A percentile compares a stretch with the other conserved stretches of the same genome.
phyloP scores from a whole-genome alignment of 1,139 yeast species.

The Kodamaea alishanica region DNA sequence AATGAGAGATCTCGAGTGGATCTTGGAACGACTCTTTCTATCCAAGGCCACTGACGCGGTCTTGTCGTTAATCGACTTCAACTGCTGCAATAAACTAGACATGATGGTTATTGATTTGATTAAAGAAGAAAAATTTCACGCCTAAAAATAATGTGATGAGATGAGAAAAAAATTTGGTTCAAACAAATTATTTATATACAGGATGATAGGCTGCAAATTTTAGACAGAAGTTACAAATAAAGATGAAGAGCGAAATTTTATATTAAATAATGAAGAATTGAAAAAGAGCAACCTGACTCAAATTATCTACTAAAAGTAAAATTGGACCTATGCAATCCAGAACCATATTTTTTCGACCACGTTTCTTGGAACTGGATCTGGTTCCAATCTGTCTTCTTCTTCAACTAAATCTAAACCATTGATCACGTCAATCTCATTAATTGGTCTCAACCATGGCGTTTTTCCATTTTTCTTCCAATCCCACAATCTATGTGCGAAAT shows the following conservation, averaged over 20 bases:
- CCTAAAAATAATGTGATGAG: too few species aligned
- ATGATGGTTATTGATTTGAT: slow-evolving; percentile 16
- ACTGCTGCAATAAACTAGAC: slow-evolving; percentile 76
- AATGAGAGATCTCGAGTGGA: slow-evolving; percentile 84
- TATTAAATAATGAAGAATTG: not conserved
- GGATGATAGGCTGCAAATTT: too few species aligned
- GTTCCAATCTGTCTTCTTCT: slow-evolving; percentile 21
- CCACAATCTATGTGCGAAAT: slow-evolving; percentile 39
- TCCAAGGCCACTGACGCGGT: slow-evolving; percentile 77
- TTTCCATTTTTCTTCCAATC: slow-evolving; percentile 27
- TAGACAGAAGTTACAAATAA: too few species aligned
- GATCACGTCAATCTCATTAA: slow-evolving; percentile 40
- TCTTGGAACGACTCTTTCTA: slow-evolving; percentile 77
- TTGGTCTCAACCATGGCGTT: slow-evolving; percentile 33
- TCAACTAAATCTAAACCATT: slow-evolving; percentile 43
- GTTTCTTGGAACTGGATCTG: slow-evolving; percentile 19
- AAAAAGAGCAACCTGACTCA: not conserved
- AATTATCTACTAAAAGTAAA: too few species aligned
- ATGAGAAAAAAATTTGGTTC: too few species aligned
- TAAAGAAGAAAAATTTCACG: not conserved
- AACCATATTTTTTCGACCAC: slow-evolving; percentile 20
- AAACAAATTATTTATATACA: too few species aligned
- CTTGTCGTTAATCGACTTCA: slow-evolving; percentile 64
- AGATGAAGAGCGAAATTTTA: too few species aligned
- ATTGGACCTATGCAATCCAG: slow-evolving; percentile 17